Percentiles rank a stretch among this genome's conserved stretches.
These are phyloP conservation scores for Scleroderma bovista DNA, from an alignment of 768 basidiomycete species.

Conservation along the genomic window DNA sequence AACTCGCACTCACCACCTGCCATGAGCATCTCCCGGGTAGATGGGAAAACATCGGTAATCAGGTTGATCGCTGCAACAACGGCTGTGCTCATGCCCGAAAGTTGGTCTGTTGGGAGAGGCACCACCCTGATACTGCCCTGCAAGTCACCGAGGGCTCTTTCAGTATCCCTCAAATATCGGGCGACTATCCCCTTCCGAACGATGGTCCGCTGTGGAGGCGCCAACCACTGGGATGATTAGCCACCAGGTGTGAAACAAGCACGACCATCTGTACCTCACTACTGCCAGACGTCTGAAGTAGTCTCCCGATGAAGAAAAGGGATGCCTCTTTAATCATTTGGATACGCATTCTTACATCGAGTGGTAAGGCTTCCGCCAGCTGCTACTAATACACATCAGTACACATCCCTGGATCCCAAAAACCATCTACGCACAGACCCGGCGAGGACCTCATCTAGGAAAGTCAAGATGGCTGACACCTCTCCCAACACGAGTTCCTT, in stretches of 20 bases:
- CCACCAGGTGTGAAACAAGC: no score
- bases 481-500: constrained; percentile 17
- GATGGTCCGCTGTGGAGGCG: constrained; percentile 4
- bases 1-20: constrained; percentile 12
- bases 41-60: constrained; percentile 18
- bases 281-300: constrained; percentile 1
- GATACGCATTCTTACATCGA: constrained; percentile 3
- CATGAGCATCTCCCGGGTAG: constrained; percentile 6
- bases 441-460: constrained; percentile 17
- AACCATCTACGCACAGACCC: constrained; percentile 11
- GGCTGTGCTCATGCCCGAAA: constrained; percentile 5
- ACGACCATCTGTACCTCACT: constrained; percentile 3
- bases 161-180: constrained; percentile 7
- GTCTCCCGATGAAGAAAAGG: constrained; percentile 5
- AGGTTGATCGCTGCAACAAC: constrained; percentile 15
- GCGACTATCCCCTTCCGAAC: constrained; percentile 1
- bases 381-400: not conserved
- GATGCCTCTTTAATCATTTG: constrained; percentile 10
- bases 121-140: constrained; percentile 3
- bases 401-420: not conserved
- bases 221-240: constrained; percentile 8
- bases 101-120: not conserved
- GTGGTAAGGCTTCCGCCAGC: constrained; percentile 2
- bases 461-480: constrained; percentile 21
- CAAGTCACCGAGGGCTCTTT: constrained; percentile 3